Percentiles rank a stretch among this genome's conserved stretches.
phyloP scores from a whole-genome alignment of 1,284 basidiomycete species.

The Moniliella sp. region DNA sequence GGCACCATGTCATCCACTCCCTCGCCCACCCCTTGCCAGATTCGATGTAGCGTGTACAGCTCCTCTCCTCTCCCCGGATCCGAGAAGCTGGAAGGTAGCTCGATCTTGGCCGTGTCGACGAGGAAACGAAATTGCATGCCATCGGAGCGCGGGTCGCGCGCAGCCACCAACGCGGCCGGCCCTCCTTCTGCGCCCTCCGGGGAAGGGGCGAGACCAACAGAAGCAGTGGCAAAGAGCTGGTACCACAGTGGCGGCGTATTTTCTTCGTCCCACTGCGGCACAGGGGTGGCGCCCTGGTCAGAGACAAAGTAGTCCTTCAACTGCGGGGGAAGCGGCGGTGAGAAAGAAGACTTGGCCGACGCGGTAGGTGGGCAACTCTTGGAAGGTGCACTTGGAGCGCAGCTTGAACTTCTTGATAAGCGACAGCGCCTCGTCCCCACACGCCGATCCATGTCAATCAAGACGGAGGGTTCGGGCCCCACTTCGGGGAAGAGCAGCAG shows the following conservation, averaged over 20 bases:
- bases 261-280: too few species aligned
- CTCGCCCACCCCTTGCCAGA: slow-evolving; percentile 67
- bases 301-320: slow-evolving; percentile 63
- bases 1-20: slow-evolving; percentile 57
- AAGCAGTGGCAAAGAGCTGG: too few species aligned
- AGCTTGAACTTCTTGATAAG: slow-evolving; percentile 66
- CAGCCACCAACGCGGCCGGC: too few species aligned
- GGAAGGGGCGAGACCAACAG: slow-evolving; percentile 47
- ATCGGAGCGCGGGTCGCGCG: too few species aligned
- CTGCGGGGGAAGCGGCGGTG: slow-evolving; percentile 28
- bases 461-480: slow-evolving; percentile 37
- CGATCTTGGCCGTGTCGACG: background rate
- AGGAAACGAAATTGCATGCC: too few species aligned
- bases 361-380: slow-evolving; percentile 51
- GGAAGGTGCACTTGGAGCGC: slow-evolving; percentile 57
- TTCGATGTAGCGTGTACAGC: slow-evolving; percentile 55
- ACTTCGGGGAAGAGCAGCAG: slow-evolving; percentile 53
- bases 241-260: too few species aligned
- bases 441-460: slow-evolving; percentile 52
- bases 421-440: slow-evolving; percentile 40
- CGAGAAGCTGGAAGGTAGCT: background rate
- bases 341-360: slow-evolving; percentile 48
- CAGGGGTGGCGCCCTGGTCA: slow-evolving; percentile 48
- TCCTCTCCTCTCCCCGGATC: slow-evolving; percentile 1
- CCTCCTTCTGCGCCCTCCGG: background rate